Evolutionary conservation across 2,329 filamentous ascomycete species (phyloP), one percentile per base, ranked within the genome.

Genomic region (Dichotomopilus funicola): DNA sequence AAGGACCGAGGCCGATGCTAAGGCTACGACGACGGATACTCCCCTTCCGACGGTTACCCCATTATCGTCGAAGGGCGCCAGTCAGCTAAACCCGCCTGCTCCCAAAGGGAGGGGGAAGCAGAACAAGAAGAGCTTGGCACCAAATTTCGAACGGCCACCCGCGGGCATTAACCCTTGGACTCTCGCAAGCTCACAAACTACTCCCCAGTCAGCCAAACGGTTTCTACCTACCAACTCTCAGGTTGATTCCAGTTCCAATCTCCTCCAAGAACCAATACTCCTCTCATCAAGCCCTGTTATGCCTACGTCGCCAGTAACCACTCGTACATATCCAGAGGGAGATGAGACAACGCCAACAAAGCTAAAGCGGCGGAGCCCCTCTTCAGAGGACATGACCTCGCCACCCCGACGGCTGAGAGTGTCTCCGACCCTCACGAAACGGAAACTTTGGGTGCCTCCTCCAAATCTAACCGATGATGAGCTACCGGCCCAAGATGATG

Each of bases 401-500:
- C 42, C 56, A 4, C 6, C 27, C 7, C 34, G 46, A 1, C 38
- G 49, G 34, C 47, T 50, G 36, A 31, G 33, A 4, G 38, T 40
- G 8, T 57, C 51, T 11, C 41, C 50, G 5, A 53, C 34, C 5
- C 47, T 53, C 10, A 40, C 40, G n/a, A 55, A 53, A 35, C 50
- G 40, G 11, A 42, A 11, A 12, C 27, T 49, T 8, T 43, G 31
- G 5, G 34, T 44, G n/a, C 41, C 19, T 27, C 19, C 19, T 27
- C 19, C 19, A 27, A 27, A 27, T 27, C 19, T 27, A 27, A 27
- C 19, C 19, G 19, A 27, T 27, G 19, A 27, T 12, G 37, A 67
- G 19, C 71, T 70, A 31, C 75, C 76, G 13, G 60, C 68, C 36
- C 77, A 77, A 43, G 66, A 66, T 42, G 73, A 75, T 34, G 38